Conservation (phyloP, 495 filamentous ascomycete genomes). For the Aspergillus ostianus region DNA sequence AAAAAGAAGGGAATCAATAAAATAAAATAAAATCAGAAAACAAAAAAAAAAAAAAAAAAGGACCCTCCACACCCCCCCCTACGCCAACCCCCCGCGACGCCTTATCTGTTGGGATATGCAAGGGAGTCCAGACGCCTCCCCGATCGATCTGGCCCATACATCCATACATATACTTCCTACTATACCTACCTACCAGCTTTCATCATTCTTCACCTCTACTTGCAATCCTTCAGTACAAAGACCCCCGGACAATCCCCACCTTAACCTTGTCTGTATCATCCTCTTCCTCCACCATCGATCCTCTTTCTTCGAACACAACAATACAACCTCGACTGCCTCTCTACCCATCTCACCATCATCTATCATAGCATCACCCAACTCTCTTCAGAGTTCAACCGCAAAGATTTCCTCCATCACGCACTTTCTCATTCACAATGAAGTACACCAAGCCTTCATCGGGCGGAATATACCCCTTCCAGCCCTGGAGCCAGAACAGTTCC, state of each 20-base stretch:
- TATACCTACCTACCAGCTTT: slow-evolving; percentile 1
- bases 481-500: slow-evolving; percentile 24
- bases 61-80: slow-evolving; percentile 6
- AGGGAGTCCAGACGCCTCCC: slow-evolving; percentile 26
- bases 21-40: slow-evolving; percentile 14
- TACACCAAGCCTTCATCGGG: slow-evolving; percentile 3
- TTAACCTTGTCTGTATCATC: slow-evolving; percentile 6
- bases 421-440: slow-evolving; percentile 8
- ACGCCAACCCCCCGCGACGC: slow-evolving; percentile 23
- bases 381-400: slow-evolving; percentile 1
- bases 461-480: slow-evolving; percentile 23
- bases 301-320: neutral
- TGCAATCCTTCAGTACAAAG: slow-evolving; percentile 14
- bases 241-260: neutral
- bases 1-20: neutral
- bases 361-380: slow-evolving; percentile 6
- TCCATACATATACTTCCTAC: slow-evolving; percentile 9
- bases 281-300: slow-evolving; percentile 3
- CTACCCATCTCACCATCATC: neutral
- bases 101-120: slow-evolving; percentile 31
- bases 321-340: slow-evolving; percentile 3
- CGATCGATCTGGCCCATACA: slow-evolving; percentile 25
- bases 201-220: slow-evolving; percentile 10
- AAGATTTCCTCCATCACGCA: neutral
- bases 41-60: slow-evolving; percentile 13